A percentile compares a stretch with the other conserved stretches of the same genome.
Conservation (phyloP, 805 yeast species). For the Candida germanica region DNA sequence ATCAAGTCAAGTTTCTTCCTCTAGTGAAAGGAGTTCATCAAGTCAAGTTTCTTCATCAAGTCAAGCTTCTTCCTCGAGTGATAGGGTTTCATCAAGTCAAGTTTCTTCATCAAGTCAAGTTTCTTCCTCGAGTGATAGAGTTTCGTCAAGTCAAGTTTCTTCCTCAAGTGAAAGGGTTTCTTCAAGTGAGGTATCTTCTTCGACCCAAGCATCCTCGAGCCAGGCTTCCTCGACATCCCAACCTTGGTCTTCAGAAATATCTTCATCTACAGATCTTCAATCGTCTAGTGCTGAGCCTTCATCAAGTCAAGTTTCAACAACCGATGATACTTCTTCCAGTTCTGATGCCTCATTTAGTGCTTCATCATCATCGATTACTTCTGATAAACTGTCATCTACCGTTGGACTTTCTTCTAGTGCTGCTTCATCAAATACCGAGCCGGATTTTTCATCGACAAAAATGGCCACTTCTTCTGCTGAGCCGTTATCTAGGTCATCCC, state of each 20-base stretch:
- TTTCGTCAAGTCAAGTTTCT: constrained; percentile 2
- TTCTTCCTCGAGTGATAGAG: constrained; percentile 1
- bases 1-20: not conserved
- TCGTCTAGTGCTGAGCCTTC: constrained; percentile 1
- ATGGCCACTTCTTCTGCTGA: too few species aligned
- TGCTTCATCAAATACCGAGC: too few species aligned
- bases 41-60: not conserved
- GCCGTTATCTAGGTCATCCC: too few species aligned
- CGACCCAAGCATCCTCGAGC: constrained; percentile 2
- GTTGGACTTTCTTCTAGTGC: too few species aligned
- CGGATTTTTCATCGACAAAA: too few species aligned
- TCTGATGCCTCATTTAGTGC: too few species aligned
- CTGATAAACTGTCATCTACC: too few species aligned
- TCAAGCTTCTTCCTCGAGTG: constrained; percentile 1
- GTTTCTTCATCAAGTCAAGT: constrained; percentile 4
- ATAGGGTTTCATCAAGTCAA: constrained; percentile 2
- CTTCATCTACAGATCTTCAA: constrained; percentile 1
- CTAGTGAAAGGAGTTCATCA: not conserved
- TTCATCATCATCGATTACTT: too few species aligned
- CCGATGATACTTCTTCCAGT: not conserved
- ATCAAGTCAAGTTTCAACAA: not conserved
- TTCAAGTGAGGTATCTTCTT: constrained; percentile 1
- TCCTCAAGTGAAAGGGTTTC: constrained; percentile 3
- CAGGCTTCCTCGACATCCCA: too few species aligned
- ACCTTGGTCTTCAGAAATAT: not conserved